A percentile compares a stretch with the other conserved stretches of the same genome.
phyloP scores from a whole-genome alignment of 2,329 filamentous ascomycete genomes.

The Ophiostoma fasciatum region DNA sequence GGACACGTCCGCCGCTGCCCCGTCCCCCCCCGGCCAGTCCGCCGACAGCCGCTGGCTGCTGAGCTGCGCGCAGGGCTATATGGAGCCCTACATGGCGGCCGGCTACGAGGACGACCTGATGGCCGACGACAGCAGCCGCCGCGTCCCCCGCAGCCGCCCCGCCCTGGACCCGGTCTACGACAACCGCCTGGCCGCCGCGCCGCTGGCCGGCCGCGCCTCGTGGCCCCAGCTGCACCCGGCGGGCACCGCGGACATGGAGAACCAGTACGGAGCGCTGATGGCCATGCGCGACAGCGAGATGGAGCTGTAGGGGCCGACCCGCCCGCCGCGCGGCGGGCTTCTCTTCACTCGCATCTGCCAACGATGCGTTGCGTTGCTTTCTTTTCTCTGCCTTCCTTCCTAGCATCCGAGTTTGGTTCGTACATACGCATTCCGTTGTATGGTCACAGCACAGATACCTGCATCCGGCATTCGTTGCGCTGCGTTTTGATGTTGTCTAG shows the following conservation, averaged over 20 bases:
- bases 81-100: constrained; percentile 71
- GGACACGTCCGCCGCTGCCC: neutral
- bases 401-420: no score
- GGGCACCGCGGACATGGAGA: constrained; percentile 56
- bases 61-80: constrained; percentile 25
- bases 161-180: constrained; percentile 58
- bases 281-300: constrained; percentile 11
- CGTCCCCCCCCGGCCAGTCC: constrained; percentile 30
- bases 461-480: neutral
- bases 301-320: constrained; percentile 11
- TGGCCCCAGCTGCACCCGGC: constrained; percentile 32
- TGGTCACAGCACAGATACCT: no score
- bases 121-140: neutral
- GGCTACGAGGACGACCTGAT: constrained; percentile 51
- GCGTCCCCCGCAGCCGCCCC: constrained; percentile 18
- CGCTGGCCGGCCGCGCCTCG: constrained; percentile 17
- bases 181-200: constrained; percentile 13
- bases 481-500: no score
- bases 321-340: no score
- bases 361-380: no score
- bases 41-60: constrained; percentile 37
- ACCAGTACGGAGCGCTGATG: constrained; percentile 48
- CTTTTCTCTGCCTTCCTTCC: no score
- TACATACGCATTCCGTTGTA: no score
- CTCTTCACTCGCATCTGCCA: no score